Conservation (phyloP, 305 asterid species). For the Caryopteris hybrid region DNA sequence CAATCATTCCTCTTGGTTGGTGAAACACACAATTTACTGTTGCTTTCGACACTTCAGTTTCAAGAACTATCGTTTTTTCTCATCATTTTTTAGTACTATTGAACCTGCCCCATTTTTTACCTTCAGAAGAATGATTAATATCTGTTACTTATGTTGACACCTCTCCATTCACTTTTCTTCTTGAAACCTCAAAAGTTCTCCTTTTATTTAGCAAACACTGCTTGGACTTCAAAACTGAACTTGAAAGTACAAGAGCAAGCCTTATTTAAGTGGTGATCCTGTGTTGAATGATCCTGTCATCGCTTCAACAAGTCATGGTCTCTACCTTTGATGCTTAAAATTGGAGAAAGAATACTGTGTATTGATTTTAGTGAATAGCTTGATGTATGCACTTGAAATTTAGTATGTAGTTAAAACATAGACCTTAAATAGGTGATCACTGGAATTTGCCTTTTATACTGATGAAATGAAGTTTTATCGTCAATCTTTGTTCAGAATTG, state of each 20-base stretch:
- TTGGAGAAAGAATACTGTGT: not conserved
- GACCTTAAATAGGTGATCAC: not conserved
- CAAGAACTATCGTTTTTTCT: not conserved
- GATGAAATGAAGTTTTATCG: not conserved
- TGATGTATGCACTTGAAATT: not conserved
- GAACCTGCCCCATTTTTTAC: not conserved
- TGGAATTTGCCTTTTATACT: too few species aligned
- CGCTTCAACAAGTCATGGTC: not conserved
- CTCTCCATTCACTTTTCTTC: too few species aligned
- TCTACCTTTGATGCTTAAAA: not conserved
- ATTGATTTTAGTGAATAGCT: not conserved
- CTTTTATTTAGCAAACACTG: not conserved
- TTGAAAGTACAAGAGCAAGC: not conserved
- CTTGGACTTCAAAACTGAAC: not conserved
- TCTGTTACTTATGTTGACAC: not conserved
- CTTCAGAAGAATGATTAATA: not conserved
- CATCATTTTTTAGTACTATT: not conserved
- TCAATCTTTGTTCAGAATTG: not conserved
- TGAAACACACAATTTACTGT: not conserved
- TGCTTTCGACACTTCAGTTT: not conserved
- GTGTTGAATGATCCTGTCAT: not conserved
- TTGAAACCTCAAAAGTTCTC: not conserved
- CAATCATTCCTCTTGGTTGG: slow-evolving; percentile 1
- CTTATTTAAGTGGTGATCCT: not conserved
- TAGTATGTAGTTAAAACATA: not conserved